Base-by-base conservation (phyloP, 352 stramenopile species). In the Phytophthora pseudosyringae region DNA sequence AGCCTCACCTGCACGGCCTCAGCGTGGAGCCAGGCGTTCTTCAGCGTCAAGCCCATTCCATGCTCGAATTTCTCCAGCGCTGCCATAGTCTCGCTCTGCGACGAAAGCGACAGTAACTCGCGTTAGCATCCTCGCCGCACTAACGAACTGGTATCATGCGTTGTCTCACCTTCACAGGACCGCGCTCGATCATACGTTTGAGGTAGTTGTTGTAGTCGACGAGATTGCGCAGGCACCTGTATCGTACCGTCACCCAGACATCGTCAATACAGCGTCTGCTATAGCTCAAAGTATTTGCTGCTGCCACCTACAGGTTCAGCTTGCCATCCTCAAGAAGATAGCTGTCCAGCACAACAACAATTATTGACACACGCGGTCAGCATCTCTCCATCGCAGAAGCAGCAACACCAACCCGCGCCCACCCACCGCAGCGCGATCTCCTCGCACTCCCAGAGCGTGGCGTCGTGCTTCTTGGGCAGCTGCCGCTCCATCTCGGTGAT, bases 311-410 rank as follows among this genome's bases (percentile, higher is more conserved):
- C 69, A 97, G 45, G 57, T 97, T 97, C 43, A 97, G 72, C 43
- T 97, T 97, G 18, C 90, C 91, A 58, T 97, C 91, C 69, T 97
- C 91, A 10, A 97, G 76, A 3, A 97, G 70, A 47, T 91, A 97
- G 49, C 90, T 94, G 4, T 21, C 21, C 40, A 50, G 21, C 33
- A 16, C 15, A 63, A 35, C 38, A 39, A 58, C 16, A 29, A 46
- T 28, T 16, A 40, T 46, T 28, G 31, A 47, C 21, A 59, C 15
- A 35, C 12, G 43, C 33, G 9, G 35, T 61, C 10, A 64, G 32
- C 21, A 43, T 11, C 21, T 32, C 0, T 40, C 26, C 21, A 31
- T 13, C 2, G 9, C 9, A n/a, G 18, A 13, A 32, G 25, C 12
- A 47, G 21, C 21, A 28, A 40, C 12, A 21, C 1, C 21, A 18